These are phyloP conservation scores for Salix caprea DNA, from an alignment of 345 rosid species.

Conservation along the genomic window DNA sequence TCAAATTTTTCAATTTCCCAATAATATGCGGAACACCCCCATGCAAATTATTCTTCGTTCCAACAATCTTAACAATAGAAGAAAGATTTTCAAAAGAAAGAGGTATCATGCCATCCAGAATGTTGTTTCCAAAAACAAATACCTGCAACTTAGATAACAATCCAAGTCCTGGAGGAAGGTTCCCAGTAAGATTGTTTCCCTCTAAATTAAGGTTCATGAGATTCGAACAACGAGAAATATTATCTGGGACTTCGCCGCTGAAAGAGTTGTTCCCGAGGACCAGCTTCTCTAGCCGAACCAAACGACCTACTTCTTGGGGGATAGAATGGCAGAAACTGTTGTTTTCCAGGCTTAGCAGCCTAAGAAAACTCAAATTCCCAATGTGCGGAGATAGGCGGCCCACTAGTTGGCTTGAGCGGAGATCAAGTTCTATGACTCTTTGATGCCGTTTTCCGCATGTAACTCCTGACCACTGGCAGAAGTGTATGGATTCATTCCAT, in stretches of 20 bases:
- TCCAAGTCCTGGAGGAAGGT: conserved; percentile 8
- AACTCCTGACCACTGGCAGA: conserved; percentile 11
- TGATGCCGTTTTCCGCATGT: background rate
- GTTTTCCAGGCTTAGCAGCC: background rate
- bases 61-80: background rate
- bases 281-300: conserved; percentile 2
- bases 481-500: conserved; percentile 3
- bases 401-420: background rate
- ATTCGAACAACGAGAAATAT: conserved; percentile 18
- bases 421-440: background rate
- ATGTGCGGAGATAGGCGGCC: conserved; percentile 6
- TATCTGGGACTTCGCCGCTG: conserved; percentile 16
- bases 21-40: conserved; percentile 20
- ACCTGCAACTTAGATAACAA: background rate
- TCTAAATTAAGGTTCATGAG: conserved; percentile 18
- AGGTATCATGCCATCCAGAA: conserved; percentile 21
- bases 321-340: conserved; percentile 5
- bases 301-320: conserved; percentile 10
- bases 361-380: conserved; percentile 11
- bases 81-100: conserved; percentile 23
- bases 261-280: fast-evolving
- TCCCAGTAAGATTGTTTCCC: conserved; percentile 13
- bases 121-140: fast-evolving
- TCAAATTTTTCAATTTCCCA: conserved; percentile 23
- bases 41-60: background rate